Evolutionary conservation across 345 rosid genomes (phyloP).

Genomic region (Psidium friedrichsthalianum): DNA sequence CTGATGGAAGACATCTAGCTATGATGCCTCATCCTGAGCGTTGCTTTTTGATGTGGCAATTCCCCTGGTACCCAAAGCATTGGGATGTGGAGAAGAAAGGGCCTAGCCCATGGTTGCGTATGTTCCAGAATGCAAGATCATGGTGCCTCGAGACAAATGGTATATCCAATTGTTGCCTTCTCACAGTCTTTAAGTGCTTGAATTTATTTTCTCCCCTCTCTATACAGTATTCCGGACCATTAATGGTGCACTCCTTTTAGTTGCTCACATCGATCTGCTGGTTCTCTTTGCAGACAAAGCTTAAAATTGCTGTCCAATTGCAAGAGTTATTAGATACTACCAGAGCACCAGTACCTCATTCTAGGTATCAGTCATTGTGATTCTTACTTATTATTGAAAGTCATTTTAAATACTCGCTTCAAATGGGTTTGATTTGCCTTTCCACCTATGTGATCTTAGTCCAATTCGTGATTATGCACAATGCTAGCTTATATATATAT

Average conservation of each 20-base stretch:
- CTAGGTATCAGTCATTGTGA: background rate
- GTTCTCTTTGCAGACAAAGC: background rate
- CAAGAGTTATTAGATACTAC: background rate
- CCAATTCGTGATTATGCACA: background rate
- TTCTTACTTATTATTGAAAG: background rate
- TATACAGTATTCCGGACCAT: background rate
- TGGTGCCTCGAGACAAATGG: slow-evolving; percentile 39
- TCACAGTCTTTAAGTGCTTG: background rate
- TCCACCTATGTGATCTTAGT: background rate
- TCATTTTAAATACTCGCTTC: background rate
- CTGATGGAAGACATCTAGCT: slow-evolving; percentile 90
- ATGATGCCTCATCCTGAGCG: slow-evolving; percentile 99
- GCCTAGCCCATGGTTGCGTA: slow-evolving; percentile 89
- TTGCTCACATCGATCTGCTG: background rate
- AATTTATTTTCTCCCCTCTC: background rate
- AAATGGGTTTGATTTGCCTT: background rate
- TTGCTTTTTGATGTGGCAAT: slow-evolving; percentile 98
- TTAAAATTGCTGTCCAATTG: background rate
- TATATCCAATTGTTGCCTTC: background rate
- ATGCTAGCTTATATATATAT: background rate
- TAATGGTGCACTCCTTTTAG: background rate
- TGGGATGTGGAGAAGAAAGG: slow-evolving; percentile 83
- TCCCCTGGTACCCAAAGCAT: slow-evolving; percentile 79
- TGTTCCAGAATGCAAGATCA: slow-evolving; percentile 95
- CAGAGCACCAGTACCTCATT: background rate